Evolutionary conservation across 106 monocot genomes (phyloP).

Genomic region (Vanilla planifolia): DNA sequence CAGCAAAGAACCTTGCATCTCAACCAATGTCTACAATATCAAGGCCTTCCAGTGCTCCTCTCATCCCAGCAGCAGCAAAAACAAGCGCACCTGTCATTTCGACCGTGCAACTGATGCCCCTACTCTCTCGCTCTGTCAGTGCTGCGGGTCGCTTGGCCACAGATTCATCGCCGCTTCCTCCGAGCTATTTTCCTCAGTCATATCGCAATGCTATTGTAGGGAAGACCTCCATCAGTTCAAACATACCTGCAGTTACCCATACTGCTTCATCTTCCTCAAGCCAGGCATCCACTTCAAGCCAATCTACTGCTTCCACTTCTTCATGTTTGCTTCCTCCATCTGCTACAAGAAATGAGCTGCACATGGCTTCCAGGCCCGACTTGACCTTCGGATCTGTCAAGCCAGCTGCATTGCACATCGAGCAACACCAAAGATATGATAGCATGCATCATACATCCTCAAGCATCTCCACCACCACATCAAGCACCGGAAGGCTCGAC

Average conservation of each 20-base stretch:
- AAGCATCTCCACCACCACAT: background rate
- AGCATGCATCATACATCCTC: conserved; percentile 12
- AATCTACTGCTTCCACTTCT: too few species aligned
- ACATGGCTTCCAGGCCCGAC: conserved; percentile 13
- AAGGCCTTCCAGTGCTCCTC: conserved; percentile 77
- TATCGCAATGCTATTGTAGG: conserved; percentile 83
- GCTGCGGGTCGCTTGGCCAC: conserved; percentile 46
- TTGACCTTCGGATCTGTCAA: conserved; percentile 48
- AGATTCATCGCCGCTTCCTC: conserved; percentile 39
- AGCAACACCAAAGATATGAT: conserved; percentile 16
- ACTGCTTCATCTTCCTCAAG: conserved; percentile 16
- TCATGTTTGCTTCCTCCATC: too few species aligned
- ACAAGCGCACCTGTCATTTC: conserved; percentile 28
- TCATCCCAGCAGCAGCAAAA: conserved; percentile 49
- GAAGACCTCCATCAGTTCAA: conserved; percentile 17
- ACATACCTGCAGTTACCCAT: conserved; percentile 10
- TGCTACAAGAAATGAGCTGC: conserved; percentile 14
- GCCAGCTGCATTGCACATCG: conserved; percentile 23
- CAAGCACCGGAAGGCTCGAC: conserved; percentile 7
- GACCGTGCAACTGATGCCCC: conserved; percentile 26
- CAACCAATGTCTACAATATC: conserved; percentile 26
- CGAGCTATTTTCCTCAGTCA: conserved; percentile 51
- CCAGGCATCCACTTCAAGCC: conserved; percentile 14
- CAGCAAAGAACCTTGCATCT: conserved; percentile 11
- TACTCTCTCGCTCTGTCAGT: conserved; percentile 58